Base-by-base conservation (phyloP, 2,329 filamentous ascomycete genomes). In the Bipolaris bicolor region DNA sequence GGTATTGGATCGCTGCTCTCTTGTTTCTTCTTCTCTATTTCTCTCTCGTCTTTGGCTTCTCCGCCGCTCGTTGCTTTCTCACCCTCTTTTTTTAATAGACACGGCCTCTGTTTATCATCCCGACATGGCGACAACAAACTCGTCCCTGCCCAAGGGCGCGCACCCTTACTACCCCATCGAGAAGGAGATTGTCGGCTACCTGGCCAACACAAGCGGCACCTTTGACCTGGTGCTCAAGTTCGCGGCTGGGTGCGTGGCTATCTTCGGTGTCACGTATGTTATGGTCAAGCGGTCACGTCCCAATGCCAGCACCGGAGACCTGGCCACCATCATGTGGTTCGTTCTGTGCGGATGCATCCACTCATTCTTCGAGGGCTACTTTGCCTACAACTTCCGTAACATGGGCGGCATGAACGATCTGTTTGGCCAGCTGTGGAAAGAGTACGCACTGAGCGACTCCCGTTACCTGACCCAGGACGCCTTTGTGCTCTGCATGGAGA, bases 361-460 rank as follows among this genome's bases (percentile, higher is more conserved):
- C 77, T 82, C 89, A 53, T 88, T 90, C 70, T 96, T 96, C 74
- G 92, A 96, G 79, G 90, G 88, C 36, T 96, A 96, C 76, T 96
- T 92, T 72, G 83, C 92, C 61, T 76, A 85, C 62, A 86, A 93
- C 72, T 89, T 91, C 73, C 77, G 80, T 20, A 80, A 78, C 22
- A 83, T 97, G 73, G 86, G 87, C 0, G 80, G 84, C 10, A 86
- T 86, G 58, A 88, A 92, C 72, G 87, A 88, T 52, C 78, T 95
- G 7, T 89, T 93, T 55, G 91, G 89, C 2, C 91, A 97, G 79
- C 81, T 96, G 43, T 97, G 92, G 92, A 97, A 97, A 73, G 92
- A 97, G 77, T 97, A 97, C 74, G 84, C 90, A 3, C 83, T 93
- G 33, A 93, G 90, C 2, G 92, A 97, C 78, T 96, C 92, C 52